Percentiles rank a stretch among this genome's conserved stretches.
phyloP scores from a whole-genome alignment of 306 rosid species.

The Castanea crenata region DNA sequence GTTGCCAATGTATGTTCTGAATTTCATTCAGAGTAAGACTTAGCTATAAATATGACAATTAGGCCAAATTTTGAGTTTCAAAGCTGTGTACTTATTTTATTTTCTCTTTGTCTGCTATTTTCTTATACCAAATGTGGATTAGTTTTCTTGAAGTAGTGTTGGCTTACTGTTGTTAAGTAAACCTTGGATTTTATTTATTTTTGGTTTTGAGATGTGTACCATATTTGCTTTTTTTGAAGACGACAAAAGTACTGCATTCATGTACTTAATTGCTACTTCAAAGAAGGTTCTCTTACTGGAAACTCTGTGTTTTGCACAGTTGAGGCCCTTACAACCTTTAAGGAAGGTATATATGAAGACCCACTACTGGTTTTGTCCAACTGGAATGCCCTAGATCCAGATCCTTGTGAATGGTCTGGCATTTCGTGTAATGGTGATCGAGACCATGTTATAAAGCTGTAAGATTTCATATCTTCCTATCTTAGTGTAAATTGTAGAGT shows the following conservation, averaged over 20 bases:
- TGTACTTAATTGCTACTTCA: background rate
- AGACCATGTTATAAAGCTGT: slow-evolving; percentile 80
- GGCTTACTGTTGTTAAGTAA: slow-evolving; percentile 8
- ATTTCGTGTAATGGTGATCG: slow-evolving; percentile 54
- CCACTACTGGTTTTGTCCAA: slow-evolving; percentile 58
- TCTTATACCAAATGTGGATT: slow-evolving; percentile 11
- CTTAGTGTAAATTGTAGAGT: background rate
- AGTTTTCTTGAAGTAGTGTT: slow-evolving; percentile 8
- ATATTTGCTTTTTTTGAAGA: background rate
- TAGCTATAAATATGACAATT: background rate
- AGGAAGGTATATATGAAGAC: slow-evolving; percentile 79
- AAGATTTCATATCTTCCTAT: slow-evolving; percentile 36
- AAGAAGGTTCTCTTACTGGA: slow-evolving; percentile 19
- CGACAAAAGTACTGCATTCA: slow-evolving; percentile 1
- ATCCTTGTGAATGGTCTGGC: slow-evolving; percentile 88
- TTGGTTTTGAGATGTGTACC: background rate
- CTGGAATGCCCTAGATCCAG: slow-evolving; percentile 69
- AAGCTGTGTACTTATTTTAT: background rate
- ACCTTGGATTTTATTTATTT: slow-evolving; percentile 2
- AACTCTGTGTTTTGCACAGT: slow-evolving; percentile 45
- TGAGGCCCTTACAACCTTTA: slow-evolving; percentile 61
- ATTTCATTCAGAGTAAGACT: background rate
- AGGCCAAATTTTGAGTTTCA: background rate
- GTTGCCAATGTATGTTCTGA: slow-evolving; percentile 18
- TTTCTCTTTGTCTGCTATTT: background rate